A percentile compares a stretch with the other conserved stretches of the same genome.
Conservation (phyloP, 2,329 filamentous ascomycete species). For the Phyllosticta capitalensis region DNA sequence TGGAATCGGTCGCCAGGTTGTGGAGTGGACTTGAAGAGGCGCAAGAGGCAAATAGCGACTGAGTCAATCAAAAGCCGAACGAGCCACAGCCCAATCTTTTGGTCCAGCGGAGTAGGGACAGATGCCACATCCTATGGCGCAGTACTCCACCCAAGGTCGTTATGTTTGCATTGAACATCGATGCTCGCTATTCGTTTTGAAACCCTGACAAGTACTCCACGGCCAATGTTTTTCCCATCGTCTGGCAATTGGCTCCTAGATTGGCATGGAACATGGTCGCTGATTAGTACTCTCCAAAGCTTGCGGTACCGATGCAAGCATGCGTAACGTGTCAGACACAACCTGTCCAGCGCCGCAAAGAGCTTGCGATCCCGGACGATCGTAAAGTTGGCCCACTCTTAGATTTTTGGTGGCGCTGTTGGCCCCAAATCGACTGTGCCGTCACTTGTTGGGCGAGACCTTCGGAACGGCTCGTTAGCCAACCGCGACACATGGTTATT, state of each 20-base stretch:
- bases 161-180: neutral
- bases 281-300: neutral
- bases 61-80: neutral
- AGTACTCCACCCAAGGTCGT: neutral
- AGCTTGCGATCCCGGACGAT: neutral
- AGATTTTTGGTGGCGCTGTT: neutral
- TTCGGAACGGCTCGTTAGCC: neutral
- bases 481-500: neutral
- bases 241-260: neutral
- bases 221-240: neutral
- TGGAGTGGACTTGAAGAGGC: neutral
- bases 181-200: neutral
- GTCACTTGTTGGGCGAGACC: neutral
- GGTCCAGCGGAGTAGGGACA: neutral
- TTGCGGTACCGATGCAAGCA: neutral
- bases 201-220: neutral
- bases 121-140: neutral
- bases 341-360: neutral
- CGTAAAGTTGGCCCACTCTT: neutral
- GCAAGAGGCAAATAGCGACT: neutral
- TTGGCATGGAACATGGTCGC: neutral
- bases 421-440: neutral
- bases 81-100: neutral
- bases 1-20: neutral
- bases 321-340: neutral